Base-by-base conservation (phyloP, 2,329 filamentous ascomycete species). In the Trichophyton benhamiae region DNA sequence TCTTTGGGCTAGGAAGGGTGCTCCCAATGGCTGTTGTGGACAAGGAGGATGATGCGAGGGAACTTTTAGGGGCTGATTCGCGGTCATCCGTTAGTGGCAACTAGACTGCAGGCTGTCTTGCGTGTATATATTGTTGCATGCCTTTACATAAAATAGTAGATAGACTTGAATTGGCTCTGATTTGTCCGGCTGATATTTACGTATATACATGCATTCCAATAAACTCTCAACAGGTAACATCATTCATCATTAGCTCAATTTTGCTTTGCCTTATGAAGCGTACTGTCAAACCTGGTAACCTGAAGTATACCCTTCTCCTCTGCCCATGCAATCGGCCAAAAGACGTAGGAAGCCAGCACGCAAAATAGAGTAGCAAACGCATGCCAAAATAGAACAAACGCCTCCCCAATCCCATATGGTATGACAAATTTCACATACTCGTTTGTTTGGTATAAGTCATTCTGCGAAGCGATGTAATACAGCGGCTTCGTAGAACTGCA, bases 371-470 rank as follows among this genome's bases (percentile, higher is more conserved):
- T 87, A 2, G 83, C 83, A 60, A 83, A 78, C 20, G 86, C 75
- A 70, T 91, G 87, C 80, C 82, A 87, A 2, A 79, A 65, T 72
- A 82, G 78, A 0, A 90, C 72, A 1, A 86, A 36, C 25, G 82
- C 68, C 6, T 77, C 73, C 0, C 83, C 84, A 0, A 86, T 74
- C 0, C 82, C 80, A 9, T 78, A 82, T 8, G 87, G 84, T 15
- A 82, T 68, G 17, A 91, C 67, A 69, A 95, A 94, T 67, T 86
- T 86, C 63, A 92, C 76, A 64, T 86, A 86, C 66, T 95, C 87
- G 57, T 84, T 86, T 0, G 84, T 79, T 68, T 92, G 88, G 69
- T 95, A 95, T 6, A 91, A 75, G 70, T 96, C 90, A 66, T 95
- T 85, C 71, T 96, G 91, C 17, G 79, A 81, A 5, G 78, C 73